These are phyloP conservation scores for Paraconiothyrium sp. DNA, from an alignment of 2,329 filamentous ascomycete genomes.

Conservation along the genomic window DNA sequence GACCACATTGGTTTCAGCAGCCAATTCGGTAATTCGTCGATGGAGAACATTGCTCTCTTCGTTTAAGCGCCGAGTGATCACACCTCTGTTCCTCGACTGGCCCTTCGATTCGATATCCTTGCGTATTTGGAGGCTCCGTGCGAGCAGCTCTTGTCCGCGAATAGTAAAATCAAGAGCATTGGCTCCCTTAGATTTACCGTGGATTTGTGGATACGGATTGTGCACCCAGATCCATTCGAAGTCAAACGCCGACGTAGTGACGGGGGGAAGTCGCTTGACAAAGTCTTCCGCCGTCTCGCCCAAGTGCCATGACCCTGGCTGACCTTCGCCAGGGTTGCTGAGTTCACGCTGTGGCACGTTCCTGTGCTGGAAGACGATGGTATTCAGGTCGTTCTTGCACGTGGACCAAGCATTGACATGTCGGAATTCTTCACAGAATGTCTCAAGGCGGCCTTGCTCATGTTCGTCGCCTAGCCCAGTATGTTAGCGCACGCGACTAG, in stretches of 20 bases:
- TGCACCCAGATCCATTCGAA: conserved; percentile 77
- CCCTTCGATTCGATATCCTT: conserved; percentile 59
- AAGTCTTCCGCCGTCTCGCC: conserved; percentile 73
- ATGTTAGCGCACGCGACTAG: background rate
- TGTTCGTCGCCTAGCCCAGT: conserved; percentile 35
- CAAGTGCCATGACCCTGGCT: conserved; percentile 67
- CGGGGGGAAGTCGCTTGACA: conserved; percentile 72
- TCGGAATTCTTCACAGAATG: conserved; percentile 28
- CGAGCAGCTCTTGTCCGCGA: conserved; percentile 65
- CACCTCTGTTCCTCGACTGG: conserved; percentile 15
- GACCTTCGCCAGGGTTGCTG: conserved; percentile 67
- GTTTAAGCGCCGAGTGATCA: conserved; percentile 51
- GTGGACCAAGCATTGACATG: conserved; percentile 29
- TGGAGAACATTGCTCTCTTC: conserved; percentile 57
- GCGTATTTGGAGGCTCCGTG: conserved; percentile 58
- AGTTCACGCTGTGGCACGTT: conserved; percentile 26
- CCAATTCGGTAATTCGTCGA: conserved; percentile 68
- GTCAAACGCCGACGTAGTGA: conserved; percentile 56
- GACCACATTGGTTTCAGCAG: conserved; percentile 66
- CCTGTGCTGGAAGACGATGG: conserved; percentile 27
- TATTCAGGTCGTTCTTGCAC: conserved; percentile 37
- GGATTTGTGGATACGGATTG: conserved; percentile 66
- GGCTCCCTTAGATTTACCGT: conserved; percentile 18
- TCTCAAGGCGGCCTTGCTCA: conserved; percentile 34
- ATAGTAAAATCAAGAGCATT: conserved; percentile 61